Percentiles rank a stretch among this genome's conserved stretches.
phyloP scores from a whole-genome alignment of 495 filamentous ascomycete genomes.

The Tuber umbilicatum region DNA sequence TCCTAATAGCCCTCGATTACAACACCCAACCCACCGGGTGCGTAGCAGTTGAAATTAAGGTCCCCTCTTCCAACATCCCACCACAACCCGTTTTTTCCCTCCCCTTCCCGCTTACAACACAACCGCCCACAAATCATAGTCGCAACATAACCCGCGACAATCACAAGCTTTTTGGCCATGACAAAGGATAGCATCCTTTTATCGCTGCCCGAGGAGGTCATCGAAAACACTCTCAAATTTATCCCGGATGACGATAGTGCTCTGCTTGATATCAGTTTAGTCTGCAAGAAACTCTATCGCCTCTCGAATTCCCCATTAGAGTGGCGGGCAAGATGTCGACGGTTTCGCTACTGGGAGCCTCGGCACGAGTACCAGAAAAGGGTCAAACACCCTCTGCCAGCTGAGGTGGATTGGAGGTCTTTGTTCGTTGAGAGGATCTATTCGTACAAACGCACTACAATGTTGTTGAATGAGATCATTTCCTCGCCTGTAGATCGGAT shows the following conservation, averaged over 20 bases:
- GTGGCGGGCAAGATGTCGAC: constrained; percentile 70
- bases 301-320: constrained; percentile 64
- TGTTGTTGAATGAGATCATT: constrained; percentile 63
- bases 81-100: neutral
- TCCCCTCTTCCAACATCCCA: neutral
- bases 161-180: constrained; percentile 10
- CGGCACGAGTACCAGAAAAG: constrained; percentile 59
- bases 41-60: neutral
- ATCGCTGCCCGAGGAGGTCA: constrained; percentile 65
- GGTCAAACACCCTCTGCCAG: constrained; percentile 42
- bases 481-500: constrained; percentile 61
- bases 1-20: neutral
- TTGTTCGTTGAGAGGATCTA: constrained; percentile 58
- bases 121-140: neutral
- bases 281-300: constrained; percentile 59
- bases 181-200: constrained; percentile 21
- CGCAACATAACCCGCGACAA: neutral
- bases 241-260: constrained; percentile 51
- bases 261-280: constrained; percentile 41
- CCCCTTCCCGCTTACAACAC: neutral
- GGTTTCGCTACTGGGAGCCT: constrained; percentile 66
- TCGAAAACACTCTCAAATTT: constrained; percentile 60
- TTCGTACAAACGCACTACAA: constrained; percentile 52
- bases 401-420: constrained; percentile 67
- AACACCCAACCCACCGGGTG: neutral